A percentile compares a stretch with the other conserved stretches of the same genome.
Conservation (phyloP, 2,329 filamentous ascomycete species). For the Penicillium concentricum region DNA sequence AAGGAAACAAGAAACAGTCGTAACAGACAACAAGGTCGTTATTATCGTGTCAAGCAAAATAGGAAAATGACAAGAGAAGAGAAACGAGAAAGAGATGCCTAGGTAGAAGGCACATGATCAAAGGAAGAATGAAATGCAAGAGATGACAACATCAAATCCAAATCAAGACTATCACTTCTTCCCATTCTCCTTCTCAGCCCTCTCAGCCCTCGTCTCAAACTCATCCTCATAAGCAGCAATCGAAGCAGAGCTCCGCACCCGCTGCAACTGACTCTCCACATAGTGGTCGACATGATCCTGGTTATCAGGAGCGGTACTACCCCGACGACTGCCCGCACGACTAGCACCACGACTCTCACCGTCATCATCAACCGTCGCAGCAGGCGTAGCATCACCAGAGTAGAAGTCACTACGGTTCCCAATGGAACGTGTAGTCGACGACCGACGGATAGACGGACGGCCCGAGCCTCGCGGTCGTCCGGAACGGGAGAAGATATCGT, state of each 20-base stretch:
- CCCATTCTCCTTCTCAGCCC: slow-evolving; percentile 45
- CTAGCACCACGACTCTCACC: slow-evolving; percentile 21
- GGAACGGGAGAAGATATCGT: slow-evolving; percentile 73
- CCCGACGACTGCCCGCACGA: slow-evolving; percentile 38
- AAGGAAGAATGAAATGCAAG: background rate
- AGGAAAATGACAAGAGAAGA: background rate
- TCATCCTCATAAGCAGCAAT: slow-evolving; percentile 59
- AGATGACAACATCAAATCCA: background rate
- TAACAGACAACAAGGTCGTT: background rate
- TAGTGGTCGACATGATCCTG: slow-evolving; percentile 76
- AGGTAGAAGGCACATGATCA: background rate
- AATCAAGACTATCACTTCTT: slow-evolving; percentile 6
- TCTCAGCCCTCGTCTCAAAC: slow-evolving; percentile 58
- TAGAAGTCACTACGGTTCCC: slow-evolving; percentile 79
- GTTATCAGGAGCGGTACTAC: slow-evolving; percentile 42
- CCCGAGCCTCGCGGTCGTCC: slow-evolving; percentile 42
- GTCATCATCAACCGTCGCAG: slow-evolving; percentile 36
- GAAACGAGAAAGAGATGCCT: background rate
- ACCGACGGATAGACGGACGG: slow-evolving; percentile 66
- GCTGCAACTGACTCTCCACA: slow-evolving; percentile 75
- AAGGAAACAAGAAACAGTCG: background rate
- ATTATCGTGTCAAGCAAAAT: background rate
- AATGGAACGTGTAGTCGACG: slow-evolving; percentile 80
- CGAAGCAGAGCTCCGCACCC: slow-evolving; percentile 62
- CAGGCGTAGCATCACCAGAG: slow-evolving; percentile 31